Percentiles rank a stretch among this genome's conserved stretches.
These are phyloP conservation scores for Suillus alpinus DNA, from an alignment of 768 basidiomycete genomes.

Conservation along the genomic window DNA sequence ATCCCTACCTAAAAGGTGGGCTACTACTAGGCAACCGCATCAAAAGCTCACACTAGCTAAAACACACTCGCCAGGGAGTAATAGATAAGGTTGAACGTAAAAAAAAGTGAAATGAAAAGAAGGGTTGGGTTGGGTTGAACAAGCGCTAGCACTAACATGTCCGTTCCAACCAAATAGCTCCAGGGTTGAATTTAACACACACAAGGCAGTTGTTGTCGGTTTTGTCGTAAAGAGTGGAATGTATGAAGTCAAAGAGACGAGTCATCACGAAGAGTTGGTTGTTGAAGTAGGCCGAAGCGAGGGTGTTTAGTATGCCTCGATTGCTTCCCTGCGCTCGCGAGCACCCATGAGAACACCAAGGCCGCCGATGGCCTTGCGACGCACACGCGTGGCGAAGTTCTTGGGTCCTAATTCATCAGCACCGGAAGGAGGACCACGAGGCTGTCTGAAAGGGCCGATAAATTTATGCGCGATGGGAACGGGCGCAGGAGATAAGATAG, in stretches of 20 bases:
- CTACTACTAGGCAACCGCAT: background rate
- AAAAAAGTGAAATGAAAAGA: conserved; percentile 2
- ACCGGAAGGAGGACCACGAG: conserved; percentile 83
- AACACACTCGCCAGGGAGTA: background rate
- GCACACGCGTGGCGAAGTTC: conserved; percentile 85
- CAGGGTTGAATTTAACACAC: conserved; percentile 1
- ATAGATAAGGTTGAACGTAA: conserved; percentile 3
- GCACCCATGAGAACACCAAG: conserved; percentile 78
- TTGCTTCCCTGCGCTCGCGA: conserved; percentile 72
- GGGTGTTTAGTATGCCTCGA: conserved; percentile 60
- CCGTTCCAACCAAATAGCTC: conserved; percentile 9
- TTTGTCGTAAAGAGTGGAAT: conserved; percentile 17
- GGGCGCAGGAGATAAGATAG: conserved; percentile 35
- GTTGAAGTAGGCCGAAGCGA: conserved; percentile 1
- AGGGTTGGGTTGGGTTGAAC: conserved; percentile 2
- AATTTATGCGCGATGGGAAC: conserved; percentile 28
- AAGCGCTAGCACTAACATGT: conserved; percentile 9
- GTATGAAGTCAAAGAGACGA: conserved; percentile 14
- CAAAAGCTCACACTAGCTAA: background rate
- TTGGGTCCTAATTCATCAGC: conserved; percentile 83
- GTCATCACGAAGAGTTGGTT: conserved; percentile 10
- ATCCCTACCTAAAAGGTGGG: background rate
- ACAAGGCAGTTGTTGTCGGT: background rate
- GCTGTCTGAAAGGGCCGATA: conserved; percentile 73
- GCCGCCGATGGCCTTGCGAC: conserved; percentile 81